Conservation (phyloP, 23 red algal genomes). For the Gracilaria vermiculophylla region DNA sequence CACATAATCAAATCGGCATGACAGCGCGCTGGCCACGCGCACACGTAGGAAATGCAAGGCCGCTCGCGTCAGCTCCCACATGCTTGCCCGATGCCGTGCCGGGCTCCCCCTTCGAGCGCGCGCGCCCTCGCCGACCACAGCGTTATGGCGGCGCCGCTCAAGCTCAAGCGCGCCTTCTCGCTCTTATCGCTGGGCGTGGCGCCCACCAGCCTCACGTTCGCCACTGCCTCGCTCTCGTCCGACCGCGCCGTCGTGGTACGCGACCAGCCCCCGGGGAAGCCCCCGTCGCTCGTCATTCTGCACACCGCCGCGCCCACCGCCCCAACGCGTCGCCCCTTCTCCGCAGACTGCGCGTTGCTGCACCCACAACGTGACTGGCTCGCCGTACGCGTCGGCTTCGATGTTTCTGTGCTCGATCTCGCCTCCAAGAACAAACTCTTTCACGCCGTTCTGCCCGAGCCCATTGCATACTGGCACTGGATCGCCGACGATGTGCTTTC, state of each 20-base stretch:
- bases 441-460: constrained; percentile 34
- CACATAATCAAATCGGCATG: too few relatives aligned
- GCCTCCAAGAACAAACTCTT: constrained; percentile 51
- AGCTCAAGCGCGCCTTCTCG: constrained; percentile 68
- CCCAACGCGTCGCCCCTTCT: constrained; percentile 72
- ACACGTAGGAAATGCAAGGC: too few relatives aligned
- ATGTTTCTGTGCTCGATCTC: constrained; percentile 79
- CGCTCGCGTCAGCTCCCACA: too few relatives aligned
- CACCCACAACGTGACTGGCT: constrained; percentile 58
- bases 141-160: constrained; percentile 42
- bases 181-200: constrained; percentile 74
- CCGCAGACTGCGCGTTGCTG: constrained; percentile 83
- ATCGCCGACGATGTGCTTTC: constrained; percentile 49
- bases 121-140: neutral
- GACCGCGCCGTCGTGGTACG: constrained; percentile 73
- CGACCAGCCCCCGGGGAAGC: constrained; percentile 27
- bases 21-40: too few relatives aligned
- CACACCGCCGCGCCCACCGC: constrained; percentile 57
- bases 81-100: too few relatives aligned
- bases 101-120: too few relatives aligned
- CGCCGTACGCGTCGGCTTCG: constrained; percentile 57
- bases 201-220: constrained; percentile 74
- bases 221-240: constrained; percentile 65
- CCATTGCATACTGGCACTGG: constrained; percentile 81
- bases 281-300: constrained; percentile 61